Evolutionary conservation across 768 basidiomycete genomes (phyloP), one percentile per base, ranked within the genome.

Genomic region (Xerocomus potaroensis): DNA sequence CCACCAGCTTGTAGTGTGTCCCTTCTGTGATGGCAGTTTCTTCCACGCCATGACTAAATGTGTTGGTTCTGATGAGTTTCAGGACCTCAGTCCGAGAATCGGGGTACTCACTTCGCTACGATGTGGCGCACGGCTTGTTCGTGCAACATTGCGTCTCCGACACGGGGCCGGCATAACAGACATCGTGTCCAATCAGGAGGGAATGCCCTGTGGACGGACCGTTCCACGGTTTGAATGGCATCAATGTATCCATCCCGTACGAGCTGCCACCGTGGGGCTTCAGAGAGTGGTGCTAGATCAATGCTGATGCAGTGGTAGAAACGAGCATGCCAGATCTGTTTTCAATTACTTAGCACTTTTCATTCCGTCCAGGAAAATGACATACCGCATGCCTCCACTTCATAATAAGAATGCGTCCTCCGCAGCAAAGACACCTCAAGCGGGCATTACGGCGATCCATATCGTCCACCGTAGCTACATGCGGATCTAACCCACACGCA

Each of bases 401-500:
- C 41, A 18, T 30, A 15, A 49, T 4, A 10, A 22, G 27, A 9
- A 24, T 35, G 6, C 10, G 40, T 14, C 7, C 10, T 1, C 0
- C 2, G 16, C 55, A 57, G 32, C 9, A 16, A 14, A 48, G 23
- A 23, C 43, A 35, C 5, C 3, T 33, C 16, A 48, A 16, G 35
- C 54, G 53, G 29, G 40, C 55, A 23, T 51, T 42, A 3, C 39
- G 48, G 21, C 8, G 29, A 16, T 56, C 43, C 54, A 56, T 51
- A 9, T 56, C 54, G 1, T 47, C 45, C 14, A 11, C 35, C 8
- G 48, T 47, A 16, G 54, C 53, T n/a, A 51, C 33, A 9, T 29
- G 27, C 8, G 54, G 54, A 27, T 56, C 45, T 16, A 56, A 30
- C n/a, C 55, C 54, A n/a, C 54, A 56, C 16, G 47, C 49, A 15